These are phyloP conservation scores for Gnomoniopsis sp. DNA, from an alignment of 2,329 filamentous ascomycete genomes.

Conservation along the genomic window DNA sequence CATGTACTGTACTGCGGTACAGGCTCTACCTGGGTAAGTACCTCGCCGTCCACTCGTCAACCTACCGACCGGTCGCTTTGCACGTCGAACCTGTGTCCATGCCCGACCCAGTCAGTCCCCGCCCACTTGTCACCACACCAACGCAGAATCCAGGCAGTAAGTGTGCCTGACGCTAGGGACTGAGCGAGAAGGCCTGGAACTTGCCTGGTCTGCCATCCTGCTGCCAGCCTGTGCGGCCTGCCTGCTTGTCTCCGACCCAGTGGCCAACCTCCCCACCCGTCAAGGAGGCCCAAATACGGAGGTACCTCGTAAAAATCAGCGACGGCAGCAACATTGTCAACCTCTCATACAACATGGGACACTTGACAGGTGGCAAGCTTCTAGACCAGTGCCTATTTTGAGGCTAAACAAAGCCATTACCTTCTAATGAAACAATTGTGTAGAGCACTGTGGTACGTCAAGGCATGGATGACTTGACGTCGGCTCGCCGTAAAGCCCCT, in stretches of 20 bases:
- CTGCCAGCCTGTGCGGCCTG: neutral
- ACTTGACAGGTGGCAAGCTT: conserved; percentile 14
- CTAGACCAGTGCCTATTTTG: neutral
- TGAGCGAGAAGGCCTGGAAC: conserved; percentile 6
- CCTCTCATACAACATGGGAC: conserved; percentile 1
- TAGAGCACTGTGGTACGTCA: neutral
- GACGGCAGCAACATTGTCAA: too few species aligned
- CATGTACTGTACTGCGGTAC: too few species aligned
- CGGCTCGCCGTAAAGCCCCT: neutral
- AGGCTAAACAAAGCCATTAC: neutral
- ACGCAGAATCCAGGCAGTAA: neutral
- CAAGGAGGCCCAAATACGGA: conserved; percentile 1
- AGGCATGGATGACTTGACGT: neutral
- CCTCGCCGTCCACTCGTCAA: neutral
- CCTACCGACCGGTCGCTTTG: neutral
- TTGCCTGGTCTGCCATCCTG: neutral
- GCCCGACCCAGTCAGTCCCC: conserved; percentile 13
- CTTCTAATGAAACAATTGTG: neutral
- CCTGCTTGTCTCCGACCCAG: neutral
- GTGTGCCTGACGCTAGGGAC: conserved; percentile 17
- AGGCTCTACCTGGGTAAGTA: neutral
- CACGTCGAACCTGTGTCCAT: conserved; percentile 4
- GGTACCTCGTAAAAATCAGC: conserved; percentile 6
- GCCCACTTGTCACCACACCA: neutral
- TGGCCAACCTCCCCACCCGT: neutral